Evolutionary conservation across 106 monocot species (phyloP).

Genomic region (Ottelia alismoides): DNA sequence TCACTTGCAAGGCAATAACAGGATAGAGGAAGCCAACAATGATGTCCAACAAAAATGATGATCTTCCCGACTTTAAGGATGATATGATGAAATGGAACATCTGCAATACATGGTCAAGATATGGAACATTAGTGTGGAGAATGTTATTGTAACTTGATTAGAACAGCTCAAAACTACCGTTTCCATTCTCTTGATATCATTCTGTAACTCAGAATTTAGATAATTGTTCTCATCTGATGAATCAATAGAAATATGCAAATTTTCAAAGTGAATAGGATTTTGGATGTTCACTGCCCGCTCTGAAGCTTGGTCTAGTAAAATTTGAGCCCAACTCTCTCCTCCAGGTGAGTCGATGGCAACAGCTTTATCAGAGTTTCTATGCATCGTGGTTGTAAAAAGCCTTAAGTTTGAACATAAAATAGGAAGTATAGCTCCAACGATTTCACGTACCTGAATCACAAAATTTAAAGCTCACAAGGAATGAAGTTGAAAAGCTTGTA

Average conservation of each 20-base stretch:
- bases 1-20: conserved; percentile 83
- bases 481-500: too few species aligned
- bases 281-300: conserved; percentile 63
- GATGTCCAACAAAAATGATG: conserved; percentile 72
- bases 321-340: conserved; percentile 39
- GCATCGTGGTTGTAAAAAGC: conserved; percentile 18
- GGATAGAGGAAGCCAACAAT: conserved; percentile 71
- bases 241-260: conserved; percentile 18
- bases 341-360: conserved; percentile 14
- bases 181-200: conserved; percentile 78
- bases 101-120: too few species aligned
- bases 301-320: conserved; percentile 38
- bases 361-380: conserved; percentile 4
- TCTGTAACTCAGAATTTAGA: conserved; percentile 22
- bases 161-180: conserved; percentile 32
- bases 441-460: conserved; percentile 76
- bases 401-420: conserved; percentile 76
- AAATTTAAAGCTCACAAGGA: too few species aligned
- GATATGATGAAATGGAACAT: conserved; percentile 84
- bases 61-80: conserved; percentile 89
- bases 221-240: conserved; percentile 28
- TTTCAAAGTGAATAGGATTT: conserved; percentile 43
- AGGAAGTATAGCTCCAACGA: conserved; percentile 57
- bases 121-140: too few species aligned
- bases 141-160: too few species aligned